Evolutionary conservation across 2,329 filamentous ascomycete genomes (phyloP), one percentile per base, ranked within the genome.

Genomic region (Fusarium sp.): DNA sequence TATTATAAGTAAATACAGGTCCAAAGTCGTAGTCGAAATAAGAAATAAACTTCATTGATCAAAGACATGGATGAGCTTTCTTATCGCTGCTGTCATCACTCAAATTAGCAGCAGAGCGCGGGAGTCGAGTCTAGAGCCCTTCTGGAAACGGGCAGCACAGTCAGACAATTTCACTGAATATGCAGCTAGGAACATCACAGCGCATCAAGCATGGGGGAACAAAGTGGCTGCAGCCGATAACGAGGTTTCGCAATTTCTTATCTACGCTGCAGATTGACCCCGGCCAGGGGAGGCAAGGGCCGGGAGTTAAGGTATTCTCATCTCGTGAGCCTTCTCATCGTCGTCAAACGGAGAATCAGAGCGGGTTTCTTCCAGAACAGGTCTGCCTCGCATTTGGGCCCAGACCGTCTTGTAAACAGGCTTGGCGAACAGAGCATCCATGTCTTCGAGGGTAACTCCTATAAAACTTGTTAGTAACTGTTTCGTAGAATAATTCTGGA

Each of bases 381-480:
- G 23, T 34, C 30, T 70, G 7, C 70, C 67, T 3, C 69, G 56
- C 56, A 73, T 69, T 32, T 73, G 70, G 5, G 68, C 67, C 76
- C 75, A 77, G 15, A 77, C 76, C 3, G 74, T 76, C 64, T 74
- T 75, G 56, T 74, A 74, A 6, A 75, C 75, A 4, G 76, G 74
- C 11, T 69, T 65, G 28, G 67, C 44, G 19, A 77, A 77, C 2
- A 77, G 66, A 11, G 69, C 56, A 14, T 85, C 83, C 77, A 85
- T 83, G 24, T 79, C 79, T 65, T 86, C 84, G 8, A 85, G 77
- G 3, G 81, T 79, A 12, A 84, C 74, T 20, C 75, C 75, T 77
- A 19, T 40, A 19, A 11, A 20, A 19, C 43, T 7, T 26, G 52
- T 71, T 28, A 71, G 65, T 32, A 30, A 21, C 52, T 1, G 6